Evolutionary conservation across 2,329 filamentous ascomycete species (phyloP).

Genomic region (Apiospora rasikravindrae): DNA sequence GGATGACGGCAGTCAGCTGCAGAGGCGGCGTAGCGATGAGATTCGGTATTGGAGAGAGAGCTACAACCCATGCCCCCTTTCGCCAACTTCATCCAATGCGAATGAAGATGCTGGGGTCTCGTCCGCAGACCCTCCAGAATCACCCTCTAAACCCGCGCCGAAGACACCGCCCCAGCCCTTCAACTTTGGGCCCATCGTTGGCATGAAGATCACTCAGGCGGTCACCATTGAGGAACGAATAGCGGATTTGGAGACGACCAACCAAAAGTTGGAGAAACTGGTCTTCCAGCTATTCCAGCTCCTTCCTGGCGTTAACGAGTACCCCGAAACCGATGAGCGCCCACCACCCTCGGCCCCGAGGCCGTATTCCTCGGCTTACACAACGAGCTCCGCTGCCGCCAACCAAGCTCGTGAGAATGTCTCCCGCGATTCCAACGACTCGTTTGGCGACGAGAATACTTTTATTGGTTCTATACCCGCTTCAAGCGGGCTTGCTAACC

Average conservation of each 20-base stretch:
- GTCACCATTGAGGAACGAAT: conserved; percentile 60
- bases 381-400: neutral
- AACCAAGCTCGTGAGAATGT: conserved; percentile 35
- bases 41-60: conserved; percentile 69
- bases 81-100: conserved; percentile 55
- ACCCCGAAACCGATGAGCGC: conserved; percentile 36
- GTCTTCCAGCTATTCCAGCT: conserved; percentile 56
- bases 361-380: conserved; percentile 19
- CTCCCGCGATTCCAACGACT: conserved; percentile 49
- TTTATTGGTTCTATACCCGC: conserved; percentile 48
- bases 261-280: conserved; percentile 58
- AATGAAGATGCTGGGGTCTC: conserved; percentile 37
- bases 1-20: conserved; percentile 37
- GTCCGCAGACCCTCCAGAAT: conserved; percentile 40
- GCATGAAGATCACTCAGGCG: conserved; percentile 63
- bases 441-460: conserved; percentile 53
- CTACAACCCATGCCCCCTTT: conserved; percentile 57
- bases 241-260: conserved; percentile 54
- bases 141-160: conserved; percentile 39
- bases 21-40: conserved; percentile 64
- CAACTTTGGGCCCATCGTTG: conserved; percentile 56
- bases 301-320: conserved; percentile 46
- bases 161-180: conserved; percentile 56
- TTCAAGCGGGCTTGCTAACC: conserved; percentile 33
- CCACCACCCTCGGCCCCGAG: conserved; percentile 32